A percentile compares a stretch with the other conserved stretches of the same genome.
Evolutionary conservation across 2,329 filamentous ascomycete genomes (phyloP).

Genomic region (Didymella segeticola): DNA sequence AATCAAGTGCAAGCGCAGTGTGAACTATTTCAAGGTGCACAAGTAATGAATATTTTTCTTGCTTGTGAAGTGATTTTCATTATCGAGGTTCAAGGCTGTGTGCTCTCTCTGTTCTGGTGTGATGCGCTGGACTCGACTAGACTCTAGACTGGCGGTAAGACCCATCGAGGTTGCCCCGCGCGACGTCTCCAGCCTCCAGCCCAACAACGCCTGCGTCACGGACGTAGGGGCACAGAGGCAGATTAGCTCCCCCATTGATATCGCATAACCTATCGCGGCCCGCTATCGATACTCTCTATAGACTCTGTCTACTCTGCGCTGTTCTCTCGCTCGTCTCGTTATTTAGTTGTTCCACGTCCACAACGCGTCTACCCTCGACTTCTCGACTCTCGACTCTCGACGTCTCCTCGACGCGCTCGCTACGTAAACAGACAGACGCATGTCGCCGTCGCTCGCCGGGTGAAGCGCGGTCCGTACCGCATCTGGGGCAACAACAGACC

Average conservation of each 20-base stretch:
- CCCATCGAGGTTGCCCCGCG: slow-evolving; percentile 3
- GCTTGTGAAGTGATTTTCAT: too few relatives aligned
- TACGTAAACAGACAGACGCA: slow-evolving; percentile 15
- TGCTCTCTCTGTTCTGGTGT: too few relatives aligned
- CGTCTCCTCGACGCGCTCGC: slow-evolving; percentile 9
- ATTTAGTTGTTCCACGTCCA: not conserved
- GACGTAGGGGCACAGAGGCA: slow-evolving; percentile 2
- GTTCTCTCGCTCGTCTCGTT: slow-evolving; percentile 2
- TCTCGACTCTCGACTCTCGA: too few relatives aligned
- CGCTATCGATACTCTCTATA: slow-evolving; percentile 14
- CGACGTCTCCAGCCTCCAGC: too few relatives aligned
- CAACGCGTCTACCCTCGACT: slow-evolving; percentile 4
- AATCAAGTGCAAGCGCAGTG: too few relatives aligned
- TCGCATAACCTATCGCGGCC: slow-evolving; percentile 6
- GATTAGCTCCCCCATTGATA: slow-evolving; percentile 5
- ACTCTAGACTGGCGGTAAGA: not conserved
- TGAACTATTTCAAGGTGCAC: too few relatives aligned
- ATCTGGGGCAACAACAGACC: slow-evolving; percentile 11
- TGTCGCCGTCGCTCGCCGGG: slow-evolving; percentile 18
- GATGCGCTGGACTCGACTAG: too few relatives aligned
- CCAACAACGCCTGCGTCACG: slow-evolving; percentile 9
- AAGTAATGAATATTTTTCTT: too few relatives aligned
- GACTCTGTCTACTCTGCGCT: not conserved
- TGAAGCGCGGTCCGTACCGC: slow-evolving; percentile 18
- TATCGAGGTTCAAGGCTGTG: too few relatives aligned